phyloP scores from a whole-genome alignment of 2,329 filamentous ascomycete genomes.

The Fusarium siculi region DNA sequence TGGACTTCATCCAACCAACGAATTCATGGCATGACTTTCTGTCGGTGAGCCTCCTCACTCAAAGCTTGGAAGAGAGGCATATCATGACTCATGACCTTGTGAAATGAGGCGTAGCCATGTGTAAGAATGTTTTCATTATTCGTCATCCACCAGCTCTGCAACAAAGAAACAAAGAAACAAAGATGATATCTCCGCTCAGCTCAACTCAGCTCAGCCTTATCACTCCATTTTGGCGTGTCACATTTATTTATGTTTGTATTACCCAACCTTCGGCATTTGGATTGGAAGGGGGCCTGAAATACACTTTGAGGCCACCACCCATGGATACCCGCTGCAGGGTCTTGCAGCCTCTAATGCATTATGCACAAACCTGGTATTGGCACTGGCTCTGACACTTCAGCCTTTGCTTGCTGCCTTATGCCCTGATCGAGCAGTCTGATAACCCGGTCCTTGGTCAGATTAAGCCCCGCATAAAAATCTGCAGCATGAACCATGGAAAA shows the following conservation, averaged over 20 bases:
- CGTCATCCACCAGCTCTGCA: not conserved
- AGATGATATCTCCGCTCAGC: not conserved
- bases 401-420: slow-evolving; percentile 6
- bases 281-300: not conserved
- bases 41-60: not conserved
- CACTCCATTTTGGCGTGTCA: not conserved
- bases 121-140: not conserved
- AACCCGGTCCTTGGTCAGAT: not conserved
- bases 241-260: not conserved
- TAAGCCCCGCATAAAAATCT: slow-evolving; percentile 1
- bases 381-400: not conserved
- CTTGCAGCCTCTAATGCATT: slow-evolving; percentile 11
- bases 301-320: slow-evolving; percentile 1
- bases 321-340: slow-evolving; percentile 13
- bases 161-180: not conserved
- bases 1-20: not conserved
- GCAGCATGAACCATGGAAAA: slow-evolving; percentile 2
- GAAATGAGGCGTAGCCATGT: not conserved
- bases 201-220: not conserved
- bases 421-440: not conserved
- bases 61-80: not conserved
- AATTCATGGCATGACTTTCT: not conserved
- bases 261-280: not conserved
- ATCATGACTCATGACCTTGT: slow-evolving; percentile 1
- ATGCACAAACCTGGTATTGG: slow-evolving; percentile 1